These are phyloP conservation scores for Krasilnikovozyma curviuscula DNA, from an alignment of 768 basidiomycete species.

Conservation along the genomic window DNA sequence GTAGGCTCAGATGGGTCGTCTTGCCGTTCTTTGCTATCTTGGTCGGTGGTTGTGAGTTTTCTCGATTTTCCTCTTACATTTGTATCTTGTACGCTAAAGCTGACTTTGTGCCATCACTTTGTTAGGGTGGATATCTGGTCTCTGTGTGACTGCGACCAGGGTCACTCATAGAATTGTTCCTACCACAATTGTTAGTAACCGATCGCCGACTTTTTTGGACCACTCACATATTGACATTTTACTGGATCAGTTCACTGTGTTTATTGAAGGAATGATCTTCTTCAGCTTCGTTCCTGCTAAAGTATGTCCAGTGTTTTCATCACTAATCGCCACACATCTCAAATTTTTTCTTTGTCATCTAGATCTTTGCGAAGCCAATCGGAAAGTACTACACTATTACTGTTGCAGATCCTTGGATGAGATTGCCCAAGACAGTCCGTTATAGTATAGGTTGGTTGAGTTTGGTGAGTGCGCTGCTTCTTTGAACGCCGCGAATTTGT, in stretches of 20 bases:
- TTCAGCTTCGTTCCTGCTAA: slow-evolving; percentile 3
- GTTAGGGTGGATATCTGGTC: too few relatives aligned
- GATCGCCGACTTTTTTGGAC: too few relatives aligned
- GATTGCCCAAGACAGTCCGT: slow-evolving; percentile 35
- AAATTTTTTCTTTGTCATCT: slow-evolving; percentile 53
- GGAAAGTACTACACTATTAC: too few relatives aligned
- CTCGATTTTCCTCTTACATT: not conserved
- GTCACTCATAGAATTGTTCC: too few relatives aligned
- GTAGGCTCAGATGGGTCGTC: not conserved
- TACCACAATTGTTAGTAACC: not conserved
- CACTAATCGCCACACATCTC: too few relatives aligned
- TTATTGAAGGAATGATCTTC: not conserved
- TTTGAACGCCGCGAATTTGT: too few relatives aligned
- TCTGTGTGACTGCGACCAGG: too few relatives aligned
- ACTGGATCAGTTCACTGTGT: too few relatives aligned
- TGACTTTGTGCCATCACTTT: not conserved
- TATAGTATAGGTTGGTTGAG: slow-evolving; percentile 54
- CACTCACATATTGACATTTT: too few relatives aligned
- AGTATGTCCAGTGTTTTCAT: not conserved
- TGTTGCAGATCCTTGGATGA: too few relatives aligned
- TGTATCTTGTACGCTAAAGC: not conserved
- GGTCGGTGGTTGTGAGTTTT: slow-evolving; percentile 8
- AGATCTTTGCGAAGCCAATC: too few relatives aligned
- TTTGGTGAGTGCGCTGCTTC: too few relatives aligned
- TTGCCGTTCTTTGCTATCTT: slow-evolving; percentile 2